Evolutionary conservation across 129 eudicot species (phyloP).

Genomic region (Helianthus tuberosus): DNA sequence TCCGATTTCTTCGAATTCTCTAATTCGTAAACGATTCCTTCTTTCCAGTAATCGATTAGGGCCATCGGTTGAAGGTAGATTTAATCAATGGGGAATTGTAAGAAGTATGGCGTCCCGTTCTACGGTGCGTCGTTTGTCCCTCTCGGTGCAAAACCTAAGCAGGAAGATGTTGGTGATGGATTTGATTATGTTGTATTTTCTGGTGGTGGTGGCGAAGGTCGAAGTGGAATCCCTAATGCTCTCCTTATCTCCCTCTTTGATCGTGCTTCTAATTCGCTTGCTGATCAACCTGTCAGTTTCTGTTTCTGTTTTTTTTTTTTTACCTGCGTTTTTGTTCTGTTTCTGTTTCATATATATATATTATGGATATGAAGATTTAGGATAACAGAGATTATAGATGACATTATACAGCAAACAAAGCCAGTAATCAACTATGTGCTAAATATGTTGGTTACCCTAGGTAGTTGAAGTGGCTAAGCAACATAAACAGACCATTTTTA

Average conservation of each 20-base stretch:
- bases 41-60: background rate
- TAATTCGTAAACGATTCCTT: constrained; percentile 18
- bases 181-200: constrained; percentile 52
- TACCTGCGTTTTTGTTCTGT: too few species aligned
- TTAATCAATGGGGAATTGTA: constrained; percentile 27
- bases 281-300: constrained; percentile 74
- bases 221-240: constrained; percentile 90
- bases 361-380: background rate
- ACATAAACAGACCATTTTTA: too few species aligned
- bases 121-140: constrained; percentile 85
- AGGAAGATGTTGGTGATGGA: constrained; percentile 20
- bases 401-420: background rate
- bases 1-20: constrained; percentile 29
- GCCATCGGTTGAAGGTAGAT: background rate
- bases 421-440: background rate
- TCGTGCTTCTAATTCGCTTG: constrained; percentile 54
- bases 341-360: too few species aligned
- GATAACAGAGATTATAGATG: background rate
- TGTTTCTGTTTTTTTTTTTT: background rate
- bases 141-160: constrained; percentile 26
- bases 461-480: too few species aligned
- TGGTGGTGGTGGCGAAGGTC: constrained; percentile 98
- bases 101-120: constrained; percentile 82
- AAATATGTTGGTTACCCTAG: background rate
- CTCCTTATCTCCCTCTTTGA: constrained; percentile 62